Evolutionary conservation across 495 filamentous ascomycete species (phyloP).

Genomic region (Trichocladium uniseriatum): DNA sequence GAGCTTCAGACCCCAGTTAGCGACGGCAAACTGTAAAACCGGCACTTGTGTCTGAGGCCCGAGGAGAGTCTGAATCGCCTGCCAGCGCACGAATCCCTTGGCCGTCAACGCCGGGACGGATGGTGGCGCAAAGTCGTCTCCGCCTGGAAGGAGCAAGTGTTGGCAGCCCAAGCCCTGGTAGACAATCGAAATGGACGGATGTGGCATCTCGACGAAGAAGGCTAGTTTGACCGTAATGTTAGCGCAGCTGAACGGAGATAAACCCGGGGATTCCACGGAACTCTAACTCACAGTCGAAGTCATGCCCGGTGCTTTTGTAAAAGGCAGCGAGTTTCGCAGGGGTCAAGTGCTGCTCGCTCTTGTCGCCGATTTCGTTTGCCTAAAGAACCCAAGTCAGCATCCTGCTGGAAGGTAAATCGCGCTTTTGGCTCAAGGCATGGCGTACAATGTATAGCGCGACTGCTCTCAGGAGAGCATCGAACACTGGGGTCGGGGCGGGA

Average conservation of each 20-base stretch:
- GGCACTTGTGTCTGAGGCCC: slow-evolving; percentile 80
- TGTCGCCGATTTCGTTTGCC: slow-evolving; percentile 57
- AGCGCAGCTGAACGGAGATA: background rate
- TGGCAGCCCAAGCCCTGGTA: slow-evolving; percentile 88
- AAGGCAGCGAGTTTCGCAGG: slow-evolving; percentile 79
- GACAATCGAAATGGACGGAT: slow-evolving; percentile 71
- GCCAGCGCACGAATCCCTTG: slow-evolving; percentile 84
- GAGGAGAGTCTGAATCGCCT: slow-evolving; percentile 83
- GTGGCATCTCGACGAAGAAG: slow-evolving; percentile 70
- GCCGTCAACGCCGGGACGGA: slow-evolving; percentile 72
- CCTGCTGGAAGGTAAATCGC: background rate
- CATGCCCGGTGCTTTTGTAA: slow-evolving; percentile 79
- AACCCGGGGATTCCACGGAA: background rate
- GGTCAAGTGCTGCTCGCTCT: slow-evolving; percentile 54
- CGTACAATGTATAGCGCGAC: slow-evolving; percentile 77
- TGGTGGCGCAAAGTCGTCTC: slow-evolving; percentile 63
- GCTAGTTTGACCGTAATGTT: background rate
- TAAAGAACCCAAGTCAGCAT: slow-evolving; percentile 16
- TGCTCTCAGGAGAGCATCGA: slow-evolving; percentile 69
- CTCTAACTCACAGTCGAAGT: slow-evolving; percentile 59
- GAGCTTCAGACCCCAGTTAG: slow-evolving; percentile 62
- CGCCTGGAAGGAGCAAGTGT: slow-evolving; percentile 57
- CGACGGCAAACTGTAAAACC: slow-evolving; percentile 73
- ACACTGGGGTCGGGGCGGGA: slow-evolving; percentile 63
- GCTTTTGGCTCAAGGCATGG: slow-evolving; percentile 8